These are phyloP conservation scores for Tricholoma sp. DNA, from an alignment of 768 basidiomycete genomes.

Conservation along the genomic window DNA sequence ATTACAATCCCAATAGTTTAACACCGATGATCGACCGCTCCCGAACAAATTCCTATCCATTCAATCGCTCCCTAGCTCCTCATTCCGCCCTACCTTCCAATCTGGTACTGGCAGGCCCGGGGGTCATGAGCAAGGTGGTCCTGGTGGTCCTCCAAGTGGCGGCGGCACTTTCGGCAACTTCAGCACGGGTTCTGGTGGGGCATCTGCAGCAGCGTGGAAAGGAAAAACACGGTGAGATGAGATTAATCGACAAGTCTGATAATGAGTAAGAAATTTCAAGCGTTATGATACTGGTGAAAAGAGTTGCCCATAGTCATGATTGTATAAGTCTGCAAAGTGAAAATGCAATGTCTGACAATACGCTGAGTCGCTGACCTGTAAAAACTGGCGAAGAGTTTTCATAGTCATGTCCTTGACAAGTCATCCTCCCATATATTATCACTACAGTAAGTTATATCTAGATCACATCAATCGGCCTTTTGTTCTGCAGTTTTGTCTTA, in stretches of 20 bases:
- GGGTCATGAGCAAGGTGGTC: conserved; percentile 6
- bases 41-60: conserved; percentile 82
- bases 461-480: too few relatives aligned
- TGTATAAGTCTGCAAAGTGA: too few relatives aligned
- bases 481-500: too few relatives aligned
- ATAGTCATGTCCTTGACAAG: too few relatives aligned
- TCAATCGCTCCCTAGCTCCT: conserved; percentile 60
- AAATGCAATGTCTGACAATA: too few relatives aligned
- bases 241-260: neutral
- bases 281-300: neutral
- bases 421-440: neutral
- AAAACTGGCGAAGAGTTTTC: too few relatives aligned
- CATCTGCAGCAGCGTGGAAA: conserved; percentile 20
- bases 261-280: neutral
- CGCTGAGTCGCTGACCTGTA: too few relatives aligned
- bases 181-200: conserved; percentile 14
- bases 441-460: neutral
- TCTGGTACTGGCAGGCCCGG: conserved; percentile 13
- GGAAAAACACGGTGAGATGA: conserved; percentile 4
- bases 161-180: conserved; percentile 28
- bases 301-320: too few relatives aligned
- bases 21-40: conserved; percentile 81
- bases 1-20: conserved; percentile 45
- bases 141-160: neutral
- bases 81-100: conserved; percentile 66